Conservation (phyloP, 2,329 filamentous ascomycete genomes). For the Geosmithia morbida region DNA sequence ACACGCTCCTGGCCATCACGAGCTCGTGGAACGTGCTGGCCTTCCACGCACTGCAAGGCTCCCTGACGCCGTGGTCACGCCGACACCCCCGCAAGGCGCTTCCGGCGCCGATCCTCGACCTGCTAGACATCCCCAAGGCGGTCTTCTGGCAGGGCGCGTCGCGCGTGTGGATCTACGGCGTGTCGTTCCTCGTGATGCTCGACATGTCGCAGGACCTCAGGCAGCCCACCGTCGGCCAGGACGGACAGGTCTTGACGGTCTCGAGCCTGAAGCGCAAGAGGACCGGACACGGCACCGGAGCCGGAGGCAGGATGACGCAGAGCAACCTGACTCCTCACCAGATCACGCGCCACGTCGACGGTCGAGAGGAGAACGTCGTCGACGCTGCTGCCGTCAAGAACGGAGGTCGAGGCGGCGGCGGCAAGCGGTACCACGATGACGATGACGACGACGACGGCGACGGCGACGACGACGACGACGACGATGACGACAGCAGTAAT, state of each 20-base stretch:
- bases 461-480: conserved; percentile 23
- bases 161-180: conserved; percentile 77
- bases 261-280: conserved; percentile 36
- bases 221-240: conserved; percentile 12
- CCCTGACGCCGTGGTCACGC: conserved; percentile 72
- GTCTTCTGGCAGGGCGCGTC: conserved; percentile 61
- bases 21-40: conserved; percentile 54
- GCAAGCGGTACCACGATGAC: conserved; percentile 17
- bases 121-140: conserved; percentile 71
- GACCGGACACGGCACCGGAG: conserved; percentile 29
- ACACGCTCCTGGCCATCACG: conserved; percentile 37
- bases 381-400: conserved; percentile 20
- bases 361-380: conserved; percentile 23
- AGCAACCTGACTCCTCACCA: conserved; percentile 28
- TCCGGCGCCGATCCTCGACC: conserved; percentile 57
- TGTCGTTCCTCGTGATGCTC: conserved; percentile 82
- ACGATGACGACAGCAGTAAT: conserved; percentile 9
- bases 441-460: conserved; percentile 19
- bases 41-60: conserved; percentile 65
- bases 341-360: conserved; percentile 22
- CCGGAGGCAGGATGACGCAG: conserved; percentile 35
- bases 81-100: conserved; percentile 65
- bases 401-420: conserved; percentile 20
- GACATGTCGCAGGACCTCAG: conserved; percentile 61
- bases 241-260: conserved; percentile 10